Base-by-base conservation (phyloP, 2,329 filamentous ascomycete species). In the Ophiosphaerella korrae region DNA sequence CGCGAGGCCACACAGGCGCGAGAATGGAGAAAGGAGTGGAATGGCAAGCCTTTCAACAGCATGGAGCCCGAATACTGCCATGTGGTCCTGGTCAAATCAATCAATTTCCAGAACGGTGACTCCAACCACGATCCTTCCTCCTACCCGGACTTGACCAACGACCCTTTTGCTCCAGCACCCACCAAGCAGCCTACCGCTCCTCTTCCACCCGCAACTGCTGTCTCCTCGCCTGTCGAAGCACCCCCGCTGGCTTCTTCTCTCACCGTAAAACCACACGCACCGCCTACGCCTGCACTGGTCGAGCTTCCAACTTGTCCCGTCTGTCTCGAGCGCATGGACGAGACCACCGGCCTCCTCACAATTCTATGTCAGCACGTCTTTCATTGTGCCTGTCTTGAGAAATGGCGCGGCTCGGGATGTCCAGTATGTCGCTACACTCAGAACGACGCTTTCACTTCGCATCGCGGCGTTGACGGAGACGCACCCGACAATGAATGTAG, bases 351-450 rank as follows among this genome's bases (percentile, higher is more conserved):
- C 0, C 80, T 99, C 2, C 84, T 99, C 69, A 99, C 94, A 1
- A 97, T 97, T 35, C 87, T 95, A 26, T 99, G 94, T 70, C 93
- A 97, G 67, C 94, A 99, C 66, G 91, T 97, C 44, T 99, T 99
- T 70, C 94, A 99, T 72, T 97, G 94, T 70, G 92, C 88, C 1
- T 99, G 94, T 74, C 80, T 99, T 1, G 90, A 96, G 67, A 97
- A 94, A 70, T 99, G 94, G 94, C 90, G 90, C 68, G 92, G 93
- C 4, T 89, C 87, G 23, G 93, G 93, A 4, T 99, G 94, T 68
- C 94, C 94, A 0, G 92, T 99, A 6, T 99, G 94, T 67, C 86
- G 94, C 31, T 96, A 96, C 66, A 96, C 92, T 1, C 86, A 89
- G 64, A 84, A 85, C 40, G 80, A 82, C 52, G 75, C 72, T 26